Conservation (phyloP, 768 basidiomycete genomes). For the Kwoniella sp. region DNA sequence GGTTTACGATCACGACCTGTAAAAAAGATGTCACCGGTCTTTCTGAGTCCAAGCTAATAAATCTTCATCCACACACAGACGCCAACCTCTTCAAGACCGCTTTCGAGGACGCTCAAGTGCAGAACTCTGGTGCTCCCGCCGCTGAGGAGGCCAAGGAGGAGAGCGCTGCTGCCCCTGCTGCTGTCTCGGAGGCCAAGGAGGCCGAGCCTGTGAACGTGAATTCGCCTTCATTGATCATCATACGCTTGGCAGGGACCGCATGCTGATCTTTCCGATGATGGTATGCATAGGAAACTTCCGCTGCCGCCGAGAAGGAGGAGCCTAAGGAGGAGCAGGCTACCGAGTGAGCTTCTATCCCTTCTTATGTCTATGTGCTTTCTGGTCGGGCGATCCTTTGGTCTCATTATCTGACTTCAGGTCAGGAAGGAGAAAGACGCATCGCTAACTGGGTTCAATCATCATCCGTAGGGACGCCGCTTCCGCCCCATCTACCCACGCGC, state of each 20-base stretch:
- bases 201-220: constrained; percentile 38
- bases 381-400: no score
- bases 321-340: constrained; percentile 43
- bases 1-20: no score
- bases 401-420: neutral
- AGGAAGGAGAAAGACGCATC: neutral
- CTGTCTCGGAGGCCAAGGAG: constrained; percentile 30
- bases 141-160: constrained; percentile 30
- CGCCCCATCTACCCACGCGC: constrained; percentile 43
- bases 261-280: constrained; percentile 1
- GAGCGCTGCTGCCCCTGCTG: constrained; percentile 44
- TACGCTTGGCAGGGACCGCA: neutral
- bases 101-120: constrained; percentile 80
- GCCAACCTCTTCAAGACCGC: constrained; percentile 84
- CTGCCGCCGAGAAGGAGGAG: constrained; percentile 34
- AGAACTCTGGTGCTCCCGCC: constrained; percentile 34
- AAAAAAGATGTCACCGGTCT: no score
- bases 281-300: constrained; percentile 44
- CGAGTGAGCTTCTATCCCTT: constrained; percentile 30
- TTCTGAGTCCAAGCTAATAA: no score
- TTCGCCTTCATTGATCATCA: no score
- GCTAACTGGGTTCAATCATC: neutral
- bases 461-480: constrained; percentile 25
- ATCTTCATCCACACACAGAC: no score
- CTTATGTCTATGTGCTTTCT: no score